Conservation (phyloP, 805 yeast species). For the Saturnispora saitoi region DNA sequence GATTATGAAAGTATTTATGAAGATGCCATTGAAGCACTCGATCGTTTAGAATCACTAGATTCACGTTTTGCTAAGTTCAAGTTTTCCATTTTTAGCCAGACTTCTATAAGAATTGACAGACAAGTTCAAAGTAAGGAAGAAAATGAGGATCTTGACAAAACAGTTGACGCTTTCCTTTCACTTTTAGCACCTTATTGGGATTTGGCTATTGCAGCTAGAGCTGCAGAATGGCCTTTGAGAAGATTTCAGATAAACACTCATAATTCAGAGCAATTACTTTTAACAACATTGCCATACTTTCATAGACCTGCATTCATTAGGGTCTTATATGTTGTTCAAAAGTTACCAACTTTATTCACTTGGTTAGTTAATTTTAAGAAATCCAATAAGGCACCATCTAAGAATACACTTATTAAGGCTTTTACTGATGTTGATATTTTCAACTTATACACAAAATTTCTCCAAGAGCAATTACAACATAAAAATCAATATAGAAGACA, state of each 20-base stretch:
- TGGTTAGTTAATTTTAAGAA: conserved; percentile 67
- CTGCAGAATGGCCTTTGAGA: conserved; percentile 92
- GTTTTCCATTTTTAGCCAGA: conserved; percentile 69
- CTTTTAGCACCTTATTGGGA: conserved; percentile 71
- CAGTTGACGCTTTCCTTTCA: conserved; percentile 65
- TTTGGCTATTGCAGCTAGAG: conserved; percentile 65
- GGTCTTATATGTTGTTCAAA: conserved; percentile 60
- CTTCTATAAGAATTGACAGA: conserved; percentile 74
- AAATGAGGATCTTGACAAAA: conserved; percentile 61
- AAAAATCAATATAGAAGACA: conserved; percentile 57
- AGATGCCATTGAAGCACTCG: conserved; percentile 66
- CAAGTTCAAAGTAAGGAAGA: conserved; percentile 74
- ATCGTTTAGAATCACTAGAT: conserved; percentile 64
- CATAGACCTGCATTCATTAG: conserved; percentile 65
- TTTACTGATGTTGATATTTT: conserved; percentile 63
- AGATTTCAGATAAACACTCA: conserved; percentile 79
- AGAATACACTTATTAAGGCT: conserved; percentile 59
- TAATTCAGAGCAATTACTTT: conserved; percentile 62
- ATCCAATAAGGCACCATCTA: conserved; percentile 48
- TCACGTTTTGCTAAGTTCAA: conserved; percentile 64
- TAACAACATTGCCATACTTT: conserved; percentile 77
- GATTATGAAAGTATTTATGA: conserved; percentile 78
- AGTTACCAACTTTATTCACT: conserved; percentile 69
- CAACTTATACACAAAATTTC: conserved; percentile 53
- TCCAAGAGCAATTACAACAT: conserved; percentile 41